A percentile compares a stretch with the other conserved stretches of the same genome.
These are phyloP conservation scores for Oryza meridionalis DNA, from an alignment of 176 grass and related monocot genomes.

Conservation along the genomic window DNA sequence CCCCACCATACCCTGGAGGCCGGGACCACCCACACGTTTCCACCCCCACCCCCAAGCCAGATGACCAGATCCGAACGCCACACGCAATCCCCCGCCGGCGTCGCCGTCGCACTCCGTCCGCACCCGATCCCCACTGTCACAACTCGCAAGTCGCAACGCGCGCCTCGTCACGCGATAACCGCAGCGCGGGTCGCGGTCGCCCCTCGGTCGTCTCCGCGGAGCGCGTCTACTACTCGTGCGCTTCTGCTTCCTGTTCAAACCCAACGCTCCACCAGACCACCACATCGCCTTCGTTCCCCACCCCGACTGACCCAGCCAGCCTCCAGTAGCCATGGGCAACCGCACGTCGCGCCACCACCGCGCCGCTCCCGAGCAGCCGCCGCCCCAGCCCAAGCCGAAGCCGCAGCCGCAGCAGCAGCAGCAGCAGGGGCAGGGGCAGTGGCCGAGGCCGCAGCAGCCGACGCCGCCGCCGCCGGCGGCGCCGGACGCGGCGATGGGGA, in stretches of 20 bases:
- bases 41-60: neutral
- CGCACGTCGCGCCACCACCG: slow-evolving; percentile 66
- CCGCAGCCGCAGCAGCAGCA: neutral
- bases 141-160: neutral
- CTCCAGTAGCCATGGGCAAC: slow-evolving; percentile 73
- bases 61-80: neutral
- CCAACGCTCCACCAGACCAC: neutral
- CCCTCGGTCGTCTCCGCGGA: neutral
- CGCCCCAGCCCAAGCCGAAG: slow-evolving; percentile 33
- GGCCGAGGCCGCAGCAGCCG: neutral
- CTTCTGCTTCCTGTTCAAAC: slow-evolving; percentile 10
- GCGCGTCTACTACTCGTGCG: neutral
- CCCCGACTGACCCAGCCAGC: slow-evolving; percentile 5
- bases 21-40: neutral
- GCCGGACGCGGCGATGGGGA: slow-evolving; percentile 44
- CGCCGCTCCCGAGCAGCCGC: slow-evolving; percentile 37
- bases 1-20: neutral
- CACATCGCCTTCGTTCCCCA: neutral
- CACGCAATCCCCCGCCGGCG: neutral
- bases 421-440: neutral
- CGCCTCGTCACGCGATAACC: slow-evolving; percentile 1
- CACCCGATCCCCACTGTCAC: neutral
- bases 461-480: no score
- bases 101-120: neutral
- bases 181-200: neutral